Percentiles rank a stretch among this genome's conserved stretches.
These are phyloP conservation scores for Vitis labrusca DNA, from an alignment of 164 flowering plant genomes.

Conservation along the genomic window DNA sequence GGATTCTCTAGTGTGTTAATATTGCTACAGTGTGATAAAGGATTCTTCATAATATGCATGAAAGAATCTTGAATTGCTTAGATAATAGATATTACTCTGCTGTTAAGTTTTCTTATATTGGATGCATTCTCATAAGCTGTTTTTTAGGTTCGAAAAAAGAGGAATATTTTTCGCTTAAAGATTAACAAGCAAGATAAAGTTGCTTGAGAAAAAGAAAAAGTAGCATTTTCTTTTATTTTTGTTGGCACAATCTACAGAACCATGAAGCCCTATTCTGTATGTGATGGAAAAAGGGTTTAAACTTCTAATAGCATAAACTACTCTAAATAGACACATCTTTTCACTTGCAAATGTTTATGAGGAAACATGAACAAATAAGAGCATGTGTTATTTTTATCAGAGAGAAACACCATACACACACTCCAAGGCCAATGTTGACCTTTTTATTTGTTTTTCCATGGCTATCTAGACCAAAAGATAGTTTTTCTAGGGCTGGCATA, in stretches of 20 bases:
- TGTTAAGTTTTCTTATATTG: not conserved
- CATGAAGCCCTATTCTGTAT: not conserved
- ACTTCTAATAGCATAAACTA: too few relatives aligned
- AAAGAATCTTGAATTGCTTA: not conserved
- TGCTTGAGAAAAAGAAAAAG: not conserved
- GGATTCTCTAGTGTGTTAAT: not conserved
- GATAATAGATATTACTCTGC: not conserved
- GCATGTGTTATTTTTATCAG: too few relatives aligned
- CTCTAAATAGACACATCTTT: too few relatives aligned
- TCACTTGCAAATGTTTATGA: too few relatives aligned
- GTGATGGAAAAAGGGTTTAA: not conserved
- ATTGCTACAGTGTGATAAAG: not conserved
- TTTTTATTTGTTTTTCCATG: too few relatives aligned
- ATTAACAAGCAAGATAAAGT: not conserved
- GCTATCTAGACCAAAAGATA: too few relatives aligned
- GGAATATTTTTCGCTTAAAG: not conserved
- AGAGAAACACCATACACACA: too few relatives aligned
- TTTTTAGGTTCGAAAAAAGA: not conserved
- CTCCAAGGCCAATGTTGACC: too few relatives aligned
- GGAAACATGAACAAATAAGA: too few relatives aligned
- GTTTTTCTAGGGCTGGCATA: too few relatives aligned
- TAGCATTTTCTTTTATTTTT: not conserved
- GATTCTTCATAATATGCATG: not conserved
- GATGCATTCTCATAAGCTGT: not conserved
- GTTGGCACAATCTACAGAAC: not conserved